These are phyloP conservation scores for Mycena kentingensis DNA, from an alignment of 768 basidiomycete species.

Conservation along the genomic window DNA sequence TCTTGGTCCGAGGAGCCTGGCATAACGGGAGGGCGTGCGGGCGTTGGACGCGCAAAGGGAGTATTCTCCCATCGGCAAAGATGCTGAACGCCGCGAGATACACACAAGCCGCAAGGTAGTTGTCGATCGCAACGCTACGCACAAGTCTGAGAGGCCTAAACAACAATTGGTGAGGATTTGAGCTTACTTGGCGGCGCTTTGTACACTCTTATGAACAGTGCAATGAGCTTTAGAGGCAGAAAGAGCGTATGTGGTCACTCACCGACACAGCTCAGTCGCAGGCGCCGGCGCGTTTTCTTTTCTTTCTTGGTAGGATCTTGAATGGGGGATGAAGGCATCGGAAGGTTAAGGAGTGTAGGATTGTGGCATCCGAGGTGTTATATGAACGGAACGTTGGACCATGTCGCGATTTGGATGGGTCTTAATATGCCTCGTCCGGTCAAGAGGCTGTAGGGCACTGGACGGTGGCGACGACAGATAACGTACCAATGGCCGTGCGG, in stretches of 20 bases:
- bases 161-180: neutral
- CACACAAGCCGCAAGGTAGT: conserved; percentile 44
- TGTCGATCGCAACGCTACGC: conserved; percentile 56
- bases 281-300: conserved; percentile 52
- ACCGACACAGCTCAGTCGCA: conserved; percentile 56
- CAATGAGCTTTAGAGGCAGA: too few relatives aligned
- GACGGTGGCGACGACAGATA: conserved; percentile 18
- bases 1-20: conserved; percentile 14
- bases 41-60: conserved; percentile 44
- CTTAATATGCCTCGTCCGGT: conserved; percentile 20
- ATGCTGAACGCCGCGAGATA: conserved; percentile 42
- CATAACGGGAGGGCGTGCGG: conserved; percentile 39
- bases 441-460: conserved; percentile 16
- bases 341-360: conserved; percentile 6
- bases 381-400: conserved; percentile 16
- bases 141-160: conserved; percentile 5
- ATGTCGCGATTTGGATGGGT: conserved; percentile 6
- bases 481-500: conserved; percentile 19
- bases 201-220: too few relatives aligned
- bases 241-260: too few relatives aligned
- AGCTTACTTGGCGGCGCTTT: conserved; percentile 52
- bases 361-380: conserved; percentile 12
- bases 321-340: conserved; percentile 12
- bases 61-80: conserved; percentile 50
- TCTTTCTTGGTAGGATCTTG: conserved; percentile 32